These are phyloP conservation scores for Elaeis guineensis DNA, from an alignment of 176 grass and related monocot genomes.

Conservation along the genomic window DNA sequence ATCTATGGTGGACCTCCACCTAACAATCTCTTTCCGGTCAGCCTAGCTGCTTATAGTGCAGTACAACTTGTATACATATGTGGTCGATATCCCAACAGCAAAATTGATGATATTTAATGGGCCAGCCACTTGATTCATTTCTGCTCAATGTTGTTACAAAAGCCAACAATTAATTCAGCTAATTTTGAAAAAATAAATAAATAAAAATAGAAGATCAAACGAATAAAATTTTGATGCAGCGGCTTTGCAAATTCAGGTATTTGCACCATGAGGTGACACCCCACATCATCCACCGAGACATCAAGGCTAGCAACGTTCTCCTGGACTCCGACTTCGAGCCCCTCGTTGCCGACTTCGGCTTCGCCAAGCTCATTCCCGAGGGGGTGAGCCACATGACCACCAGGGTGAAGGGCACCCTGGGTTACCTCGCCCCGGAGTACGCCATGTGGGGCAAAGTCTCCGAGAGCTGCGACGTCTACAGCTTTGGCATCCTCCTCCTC, in stretches of 20 bases:
- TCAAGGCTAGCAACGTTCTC: slow-evolving; percentile 41
- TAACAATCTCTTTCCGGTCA: too few relatives aligned
- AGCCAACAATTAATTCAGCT: too few relatives aligned
- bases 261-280: slow-evolving; percentile 18
- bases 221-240: too few relatives aligned
- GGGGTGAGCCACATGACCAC: slow-evolving; percentile 26
- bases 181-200: too few relatives aligned
- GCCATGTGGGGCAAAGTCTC: slow-evolving; percentile 23
- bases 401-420: slow-evolving; percentile 16
- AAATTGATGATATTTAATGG: too few relatives aligned
- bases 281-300: slow-evolving; percentile 31
- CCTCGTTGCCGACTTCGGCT: slow-evolving; percentile 22
- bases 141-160: too few relatives aligned
- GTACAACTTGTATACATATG: too few relatives aligned
- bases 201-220: too few relatives aligned
- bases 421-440: slow-evolving; percentile 23
- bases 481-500: slow-evolving; percentile 26
- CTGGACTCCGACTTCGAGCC: neutral
- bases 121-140: too few relatives aligned
- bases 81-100: too few relatives aligned
- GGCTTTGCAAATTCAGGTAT: neutral
- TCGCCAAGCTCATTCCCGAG: slow-evolving; percentile 24
- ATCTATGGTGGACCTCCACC: too few relatives aligned
- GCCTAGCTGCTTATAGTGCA: too few relatives aligned
- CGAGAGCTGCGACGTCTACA: slow-evolving; percentile 23